Base-by-base conservation (phyloP, 2,329 filamentous ascomycete species). In the Epichloe gansuensis region DNA sequence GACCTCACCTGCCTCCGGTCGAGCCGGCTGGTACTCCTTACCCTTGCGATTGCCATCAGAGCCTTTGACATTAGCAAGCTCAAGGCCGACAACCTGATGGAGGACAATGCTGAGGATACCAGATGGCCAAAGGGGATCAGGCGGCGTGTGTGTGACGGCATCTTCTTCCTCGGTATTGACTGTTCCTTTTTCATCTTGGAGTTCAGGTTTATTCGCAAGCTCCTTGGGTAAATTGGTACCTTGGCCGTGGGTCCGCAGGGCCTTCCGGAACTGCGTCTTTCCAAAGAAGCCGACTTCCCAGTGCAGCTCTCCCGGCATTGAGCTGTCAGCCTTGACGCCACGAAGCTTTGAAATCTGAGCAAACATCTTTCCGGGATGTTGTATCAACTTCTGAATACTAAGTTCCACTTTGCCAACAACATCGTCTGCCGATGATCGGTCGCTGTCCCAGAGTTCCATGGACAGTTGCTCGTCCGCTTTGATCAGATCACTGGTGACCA, bases 201-300 rank as follows among this genome's bases (percentile, higher is more conserved):
- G 75, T 58, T 88, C 83, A 3, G 84, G 80, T 57, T 86, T 79
- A 59, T 91, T 79, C 54, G 81, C 81, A 35, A 96, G 77, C 52
- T 82, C 78, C 53, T 83, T 77, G 3, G 89, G 89, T 3, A 96
- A 75, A 54, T 78, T 83, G 54, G 82, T 77, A 65, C 95, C 86
- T 69, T 89, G 88, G 44, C 91, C 91, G 63, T 94, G 87, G 0
- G 90, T 95, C 42, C 88, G 80, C 46, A 97, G 75, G 12, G 89
- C 88, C 57, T 84, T 81, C 51, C 91, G 80, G 71, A 96, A 90
- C 59, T 90, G 82, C 1, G 91, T 89, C 72, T 95, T 96, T 60
- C 85, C 84, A 61, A 96, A 97, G 71, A 86, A 97, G 6, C 91
- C 93, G 46, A 97, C 89, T 67, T 96, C 91, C 91, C 91, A 97